phyloP scores from a whole-genome alignment of 202 grass and related monocot genomes.

The Digitaria exilis region DNA sequence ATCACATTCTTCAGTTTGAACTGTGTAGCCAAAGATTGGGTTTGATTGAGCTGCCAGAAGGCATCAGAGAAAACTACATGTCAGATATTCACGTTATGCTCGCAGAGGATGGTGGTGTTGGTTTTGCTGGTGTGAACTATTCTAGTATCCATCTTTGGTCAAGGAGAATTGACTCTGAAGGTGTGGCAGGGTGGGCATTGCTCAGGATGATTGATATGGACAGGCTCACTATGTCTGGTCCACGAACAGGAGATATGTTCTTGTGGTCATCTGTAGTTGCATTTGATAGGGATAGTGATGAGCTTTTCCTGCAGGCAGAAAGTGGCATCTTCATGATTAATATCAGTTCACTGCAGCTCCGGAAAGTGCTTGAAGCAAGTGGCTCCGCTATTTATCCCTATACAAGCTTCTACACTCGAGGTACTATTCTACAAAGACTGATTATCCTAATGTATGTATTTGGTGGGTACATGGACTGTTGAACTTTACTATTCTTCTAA shows the following conservation, averaged over 20 bases:
- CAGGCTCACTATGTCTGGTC: neutral
- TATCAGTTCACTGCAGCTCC: neutral
- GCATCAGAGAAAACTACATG: neutral
- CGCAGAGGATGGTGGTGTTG: neutral
- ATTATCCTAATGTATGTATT: neutral
- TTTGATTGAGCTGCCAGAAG: neutral
- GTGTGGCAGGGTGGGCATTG: neutral
- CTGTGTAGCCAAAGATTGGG: too few species aligned
- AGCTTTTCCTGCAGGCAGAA: neutral
- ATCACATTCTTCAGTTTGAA: neutral
- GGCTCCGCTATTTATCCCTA: neutral
- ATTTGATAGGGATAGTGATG: neutral
- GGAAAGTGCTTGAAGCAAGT: neutral
- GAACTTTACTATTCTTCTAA: neutral
- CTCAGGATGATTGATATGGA: neutral
- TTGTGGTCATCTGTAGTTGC: neutral
- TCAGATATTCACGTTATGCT: neutral
- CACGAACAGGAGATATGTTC: neutral
- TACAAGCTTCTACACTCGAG: neutral
- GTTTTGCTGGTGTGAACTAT: neutral
- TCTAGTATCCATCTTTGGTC: neutral
- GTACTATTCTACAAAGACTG: neutral
- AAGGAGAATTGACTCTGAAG: neutral
- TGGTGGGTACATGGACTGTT: neutral
- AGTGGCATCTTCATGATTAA: neutral